These are phyloP conservation scores for Salix dunnii DNA, from an alignment of 345 rosid species.

Conservation along the genomic window DNA sequence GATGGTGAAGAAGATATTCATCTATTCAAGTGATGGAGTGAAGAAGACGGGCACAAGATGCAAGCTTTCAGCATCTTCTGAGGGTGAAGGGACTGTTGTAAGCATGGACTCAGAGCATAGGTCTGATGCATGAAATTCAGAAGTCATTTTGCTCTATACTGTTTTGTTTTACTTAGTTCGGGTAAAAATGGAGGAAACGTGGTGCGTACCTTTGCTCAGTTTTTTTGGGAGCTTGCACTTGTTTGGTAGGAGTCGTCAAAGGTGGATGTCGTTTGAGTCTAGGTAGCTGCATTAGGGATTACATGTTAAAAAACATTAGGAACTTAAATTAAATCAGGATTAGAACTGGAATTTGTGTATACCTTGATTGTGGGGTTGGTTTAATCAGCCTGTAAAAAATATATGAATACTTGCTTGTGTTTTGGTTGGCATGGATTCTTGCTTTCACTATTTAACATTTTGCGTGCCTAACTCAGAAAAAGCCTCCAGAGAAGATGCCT, in stretches of 20 bases:
- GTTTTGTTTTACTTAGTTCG: constrained; percentile 1
- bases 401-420: constrained; percentile 5
- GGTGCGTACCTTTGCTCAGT: constrained; percentile 20
- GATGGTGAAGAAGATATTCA: constrained; percentile 83
- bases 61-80: constrained; percentile 47
- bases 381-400: constrained; percentile 19
- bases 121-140: constrained; percentile 18
- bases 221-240: constrained; percentile 20
- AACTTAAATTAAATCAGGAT: constrained; percentile 6
- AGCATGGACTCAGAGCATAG: constrained; percentile 47
- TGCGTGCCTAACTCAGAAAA: background rate
- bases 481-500: constrained; percentile 8
- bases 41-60: constrained; percentile 60
- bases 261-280: background rate
- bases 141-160: background rate
- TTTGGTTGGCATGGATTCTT: constrained; percentile 10
- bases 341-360: constrained; percentile 30
- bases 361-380: constrained; percentile 17
- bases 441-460: constrained; percentile 10
- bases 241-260: constrained; percentile 7
- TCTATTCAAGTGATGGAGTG: constrained; percentile 75
- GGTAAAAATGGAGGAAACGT: constrained; percentile 9
- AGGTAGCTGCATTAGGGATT: background rate
- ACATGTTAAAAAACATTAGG: background rate
- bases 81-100: constrained; percentile 46